Evolutionary conservation across 768 basidiomycete species (phyloP), one percentile per base, ranked within the genome.

Genomic region (Boletus rubroflammeus): DNA sequence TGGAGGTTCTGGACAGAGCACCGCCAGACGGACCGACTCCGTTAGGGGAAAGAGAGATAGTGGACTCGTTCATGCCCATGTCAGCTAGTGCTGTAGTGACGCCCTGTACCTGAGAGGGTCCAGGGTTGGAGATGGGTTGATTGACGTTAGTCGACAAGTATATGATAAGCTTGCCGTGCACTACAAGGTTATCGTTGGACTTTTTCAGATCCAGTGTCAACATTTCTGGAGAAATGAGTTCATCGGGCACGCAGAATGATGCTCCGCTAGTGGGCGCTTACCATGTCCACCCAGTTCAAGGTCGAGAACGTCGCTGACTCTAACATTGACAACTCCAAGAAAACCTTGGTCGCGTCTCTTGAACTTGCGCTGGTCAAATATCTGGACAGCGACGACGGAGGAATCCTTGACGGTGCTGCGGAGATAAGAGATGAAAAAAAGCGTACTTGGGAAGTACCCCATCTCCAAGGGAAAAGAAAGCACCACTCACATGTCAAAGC

Each of bases 301-400:
- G 72, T 98, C 97, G 41, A 98, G 76, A 23, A 88, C 88, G 72
- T 94, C 90, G 68, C 86, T 83, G 56, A 98, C 92, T 61, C 88
- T 82, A 60, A 98, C 81, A 69, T 99, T 99, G 62, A 98, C 95
- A 14, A 98, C 96, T 34, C 97, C 97, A 50, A 99, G 77, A 73
- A 99, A 99, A 2, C 97, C 97, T 69, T 98, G 97, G 70, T 99
- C 97, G 65, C 88, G 86, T 73, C 90, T 82, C 80, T 99, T 99
- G 78, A 98, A 98, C 75, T 99, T 99, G 72, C 93, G 86, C 73
- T 98, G 96, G 74, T 99, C 97, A 62, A 98, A 98, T 64, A 98
- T 97, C 74, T 99, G 97, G 1, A 98, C 95, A 5, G 93, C 93
- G 54, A 99, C 83, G 45, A 98, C 91, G 17, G 95, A 98, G n/a